Percentiles rank a stretch among this genome's conserved stretches.
These are phyloP conservation scores for Daldinia decipiens DNA, from an alignment of 495 filamentous ascomycete species.

Conservation along the genomic window DNA sequence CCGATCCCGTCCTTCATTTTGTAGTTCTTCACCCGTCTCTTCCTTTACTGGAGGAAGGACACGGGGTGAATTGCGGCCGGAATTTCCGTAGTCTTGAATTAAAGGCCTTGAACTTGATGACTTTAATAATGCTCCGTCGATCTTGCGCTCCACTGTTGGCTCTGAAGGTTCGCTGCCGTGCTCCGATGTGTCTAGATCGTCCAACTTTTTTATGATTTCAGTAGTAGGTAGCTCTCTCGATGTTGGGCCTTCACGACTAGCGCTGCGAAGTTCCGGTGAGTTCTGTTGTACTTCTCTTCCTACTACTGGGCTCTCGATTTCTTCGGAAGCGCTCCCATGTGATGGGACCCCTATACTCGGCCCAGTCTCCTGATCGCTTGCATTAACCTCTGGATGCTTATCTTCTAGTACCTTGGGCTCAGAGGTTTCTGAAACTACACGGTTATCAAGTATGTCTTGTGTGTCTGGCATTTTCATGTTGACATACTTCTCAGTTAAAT, in stretches of 20 bases:
- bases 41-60: conserved; percentile 56
- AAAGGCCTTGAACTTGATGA: conserved; percentile 32
- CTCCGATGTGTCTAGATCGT: conserved; percentile 44
- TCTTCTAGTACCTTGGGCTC: conserved; percentile 49
- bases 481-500: conserved; percentile 39
- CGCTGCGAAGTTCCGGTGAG: conserved; percentile 23
- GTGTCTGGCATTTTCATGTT: conserved; percentile 48
- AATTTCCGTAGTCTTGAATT: conserved; percentile 39
- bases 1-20: conserved; percentile 41
- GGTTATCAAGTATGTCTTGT: conserved; percentile 57
- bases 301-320: conserved; percentile 37
- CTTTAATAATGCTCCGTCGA: conserved; percentile 12
- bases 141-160: conserved; percentile 16
- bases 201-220: conserved; percentile 37
- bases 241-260: conserved; percentile 9
- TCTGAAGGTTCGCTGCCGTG: conserved; percentile 23
- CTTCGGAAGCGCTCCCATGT: conserved; percentile 13
- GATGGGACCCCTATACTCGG: conserved; percentile 12
- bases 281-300: conserved; percentile 34
- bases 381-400: conserved; percentile 47
- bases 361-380: conserved; percentile 35
- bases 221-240: conserved; percentile 24
- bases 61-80: conserved; percentile 52
- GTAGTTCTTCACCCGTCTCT: conserved; percentile 52
- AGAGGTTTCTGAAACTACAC: conserved; percentile 65